These are phyloP conservation scores for Vitis riparia DNA, from an alignment of 164 flowering plant species.

Conservation along the genomic window DNA sequence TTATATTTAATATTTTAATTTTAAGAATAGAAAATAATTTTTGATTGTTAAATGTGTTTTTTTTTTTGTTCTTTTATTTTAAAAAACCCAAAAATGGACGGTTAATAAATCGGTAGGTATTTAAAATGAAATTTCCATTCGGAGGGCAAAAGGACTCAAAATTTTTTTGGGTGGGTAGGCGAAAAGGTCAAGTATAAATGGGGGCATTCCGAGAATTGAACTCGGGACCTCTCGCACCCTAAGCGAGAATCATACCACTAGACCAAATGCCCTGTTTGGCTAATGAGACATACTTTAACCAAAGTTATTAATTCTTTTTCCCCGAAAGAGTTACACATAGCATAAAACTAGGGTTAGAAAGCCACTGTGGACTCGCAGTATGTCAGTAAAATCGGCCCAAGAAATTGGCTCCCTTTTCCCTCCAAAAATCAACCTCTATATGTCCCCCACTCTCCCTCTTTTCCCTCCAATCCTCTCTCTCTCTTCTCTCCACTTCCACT, in stretches of 20 bases:
- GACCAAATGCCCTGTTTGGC: conserved; percentile 58
- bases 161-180: too few relatives aligned
- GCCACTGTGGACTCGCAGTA: background rate
- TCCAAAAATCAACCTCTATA: conserved; percentile 1
- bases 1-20: too few relatives aligned
- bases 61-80: too few relatives aligned
- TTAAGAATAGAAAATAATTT: too few relatives aligned
- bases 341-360: background rate
- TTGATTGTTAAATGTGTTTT: too few relatives aligned
- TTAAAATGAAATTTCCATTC: too few relatives aligned
- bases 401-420: conserved; percentile 6
- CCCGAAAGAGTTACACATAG: too few relatives aligned
- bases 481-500: background rate
- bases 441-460: conserved; percentile 1
- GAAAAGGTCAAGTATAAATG: too few relatives aligned
- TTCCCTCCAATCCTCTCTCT: conserved; percentile 5
- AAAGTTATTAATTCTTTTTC: too few relatives aligned
- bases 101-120: too few relatives aligned
- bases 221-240: conserved; percentile 93
- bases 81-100: too few relatives aligned
- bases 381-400: conserved; percentile 1
- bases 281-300: accelerated
- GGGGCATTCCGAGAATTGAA: conserved; percentile 83
- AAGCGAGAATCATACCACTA: conserved; percentile 94
- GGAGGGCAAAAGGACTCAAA: too few relatives aligned